phyloP scores from a whole-genome alignment of 805 yeast species.

The Yamadazyma scolyti region DNA sequence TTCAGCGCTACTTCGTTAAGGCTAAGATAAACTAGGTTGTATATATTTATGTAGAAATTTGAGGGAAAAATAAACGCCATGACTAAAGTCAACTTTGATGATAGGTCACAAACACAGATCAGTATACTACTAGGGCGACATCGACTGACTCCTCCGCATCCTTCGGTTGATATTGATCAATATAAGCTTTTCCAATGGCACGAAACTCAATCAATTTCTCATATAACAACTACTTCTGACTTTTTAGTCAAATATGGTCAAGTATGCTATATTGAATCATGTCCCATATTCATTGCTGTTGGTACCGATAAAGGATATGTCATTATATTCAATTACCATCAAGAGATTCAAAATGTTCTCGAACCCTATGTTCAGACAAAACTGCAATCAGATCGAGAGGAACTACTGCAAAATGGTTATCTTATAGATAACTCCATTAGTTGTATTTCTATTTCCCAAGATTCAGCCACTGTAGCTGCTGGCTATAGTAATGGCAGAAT shows the following conservation, averaged over 20 bases:
- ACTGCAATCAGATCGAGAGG: too few relatives aligned
- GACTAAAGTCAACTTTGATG: conserved; percentile 33
- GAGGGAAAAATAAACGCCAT: too few relatives aligned
- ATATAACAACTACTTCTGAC: conserved; percentile 16
- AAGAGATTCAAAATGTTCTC: conserved; percentile 47
- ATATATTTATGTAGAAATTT: too few relatives aligned
- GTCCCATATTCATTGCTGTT: conserved; percentile 44
- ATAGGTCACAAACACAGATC: conserved; percentile 31
- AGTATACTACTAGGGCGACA: conserved; percentile 17
- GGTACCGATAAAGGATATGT: conserved; percentile 72
- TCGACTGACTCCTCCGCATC: neutral
- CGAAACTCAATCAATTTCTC: conserved; percentile 16
- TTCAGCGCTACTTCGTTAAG: conserved; percentile 16
- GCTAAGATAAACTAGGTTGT: conserved; percentile 6
- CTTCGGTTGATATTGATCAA: conserved; percentile 2
- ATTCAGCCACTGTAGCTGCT: conserved; percentile 64
- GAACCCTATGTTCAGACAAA: conserved; percentile 17
- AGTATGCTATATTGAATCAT: conserved; percentile 19
- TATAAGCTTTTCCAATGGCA: conserved; percentile 24
- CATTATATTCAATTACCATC: conserved; percentile 66
- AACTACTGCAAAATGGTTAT: too few relatives aligned
- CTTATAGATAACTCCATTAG: conserved; percentile 36
- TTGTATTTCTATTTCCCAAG: conserved; percentile 57
- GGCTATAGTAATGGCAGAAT: conserved; percentile 68
- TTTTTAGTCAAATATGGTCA: conserved; percentile 22